A percentile compares a stretch with the other conserved stretches of the same genome.
These are phyloP conservation scores for Cutaneotrichosporon cyanovorans DNA, from an alignment of 1,284 basidiomycete species.

Conservation along the genomic window DNA sequence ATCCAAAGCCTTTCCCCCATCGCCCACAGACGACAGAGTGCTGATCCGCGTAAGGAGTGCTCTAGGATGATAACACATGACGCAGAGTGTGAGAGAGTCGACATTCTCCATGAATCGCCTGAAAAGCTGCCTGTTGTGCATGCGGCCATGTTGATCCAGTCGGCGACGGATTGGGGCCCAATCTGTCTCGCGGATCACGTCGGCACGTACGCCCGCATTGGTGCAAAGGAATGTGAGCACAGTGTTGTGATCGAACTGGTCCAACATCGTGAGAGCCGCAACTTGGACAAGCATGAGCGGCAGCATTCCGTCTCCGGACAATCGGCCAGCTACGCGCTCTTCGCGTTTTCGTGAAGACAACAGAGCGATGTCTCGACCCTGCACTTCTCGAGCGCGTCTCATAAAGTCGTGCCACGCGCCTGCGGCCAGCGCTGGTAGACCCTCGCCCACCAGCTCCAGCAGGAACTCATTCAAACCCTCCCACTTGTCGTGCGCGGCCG, in stretches of 20 bases:
- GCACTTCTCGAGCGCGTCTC: slow-evolving; percentile 11
- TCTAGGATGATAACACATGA: slow-evolving; percentile 20
- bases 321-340: slow-evolving; percentile 18
- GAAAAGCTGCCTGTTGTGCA: background rate
- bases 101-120: slow-evolving; percentile 12
- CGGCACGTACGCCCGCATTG: background rate
- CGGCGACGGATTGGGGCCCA: background rate
- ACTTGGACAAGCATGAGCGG: slow-evolving; percentile 18
- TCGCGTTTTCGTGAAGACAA: slow-evolving; percentile 14
- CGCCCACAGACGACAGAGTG: background rate
- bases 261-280: slow-evolving; percentile 23
- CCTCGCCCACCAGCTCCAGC: slow-evolving; percentile 16
- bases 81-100: slow-evolving; percentile 15
- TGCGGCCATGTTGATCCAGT: background rate
- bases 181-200: background rate
- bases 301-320: slow-evolving; percentile 17
- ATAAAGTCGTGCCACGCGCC: slow-evolving; percentile 14
- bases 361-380: slow-evolving; percentile 13
- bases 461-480: slow-evolving; percentile 17
- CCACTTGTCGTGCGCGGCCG: slow-evolving; percentile 19
- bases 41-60: slow-evolving; percentile 16
- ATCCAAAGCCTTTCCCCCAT: background rate
- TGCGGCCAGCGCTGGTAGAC: slow-evolving; percentile 14
- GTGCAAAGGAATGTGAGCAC: slow-evolving; percentile 16
- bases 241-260: slow-evolving; percentile 13